Evolutionary conservation across 2,329 filamentous ascomycete genomes (phyloP).

Genomic region (Meredithiella fracta): DNA sequence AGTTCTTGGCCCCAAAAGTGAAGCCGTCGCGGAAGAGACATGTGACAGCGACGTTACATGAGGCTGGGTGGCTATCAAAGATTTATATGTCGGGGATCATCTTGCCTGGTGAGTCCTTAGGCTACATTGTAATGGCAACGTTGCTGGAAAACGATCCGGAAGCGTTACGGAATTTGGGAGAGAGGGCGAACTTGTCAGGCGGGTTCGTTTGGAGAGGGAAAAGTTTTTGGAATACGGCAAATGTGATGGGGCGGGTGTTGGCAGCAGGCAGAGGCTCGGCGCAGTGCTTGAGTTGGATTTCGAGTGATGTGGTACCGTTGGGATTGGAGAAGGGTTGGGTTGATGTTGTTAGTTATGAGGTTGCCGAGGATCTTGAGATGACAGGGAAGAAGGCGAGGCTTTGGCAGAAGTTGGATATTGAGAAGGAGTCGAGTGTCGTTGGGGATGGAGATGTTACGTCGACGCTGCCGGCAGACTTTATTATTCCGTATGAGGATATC

Average conservation of each 20-base stretch:
- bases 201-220: conserved; percentile 47
- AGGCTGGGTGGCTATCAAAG: conserved; percentile 50
- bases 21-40: conserved; percentile 31
- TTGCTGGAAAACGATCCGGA: conserved; percentile 47
- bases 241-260: conserved; percentile 47
- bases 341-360: conserved; percentile 38
- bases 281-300: conserved; percentile 55
- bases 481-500: conserved; percentile 40
- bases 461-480: conserved; percentile 44
- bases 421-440: conserved; percentile 43
- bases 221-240: conserved; percentile 54
- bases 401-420: conserved; percentile 43
- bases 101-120: conserved; percentile 45
- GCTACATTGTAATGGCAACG: conserved; percentile 49
- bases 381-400: conserved; percentile 40
- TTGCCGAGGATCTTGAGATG: conserved; percentile 33
- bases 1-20: not conserved
- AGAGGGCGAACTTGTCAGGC: conserved; percentile 44
- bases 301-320: conserved; percentile 39
- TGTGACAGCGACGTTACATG: conserved; percentile 40
- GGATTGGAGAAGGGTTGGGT: conserved; percentile 39
- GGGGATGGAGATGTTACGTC: conserved; percentile 38
- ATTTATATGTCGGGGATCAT: conserved; percentile 50
- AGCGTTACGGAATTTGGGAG: conserved; percentile 40
- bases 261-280: conserved; percentile 44